Percentiles rank a stretch among this genome's conserved stretches.
These are phyloP conservation scores for Colletotrichum sp. DNA, from an alignment of 2,329 filamentous ascomycete genomes.

Conservation along the genomic window DNA sequence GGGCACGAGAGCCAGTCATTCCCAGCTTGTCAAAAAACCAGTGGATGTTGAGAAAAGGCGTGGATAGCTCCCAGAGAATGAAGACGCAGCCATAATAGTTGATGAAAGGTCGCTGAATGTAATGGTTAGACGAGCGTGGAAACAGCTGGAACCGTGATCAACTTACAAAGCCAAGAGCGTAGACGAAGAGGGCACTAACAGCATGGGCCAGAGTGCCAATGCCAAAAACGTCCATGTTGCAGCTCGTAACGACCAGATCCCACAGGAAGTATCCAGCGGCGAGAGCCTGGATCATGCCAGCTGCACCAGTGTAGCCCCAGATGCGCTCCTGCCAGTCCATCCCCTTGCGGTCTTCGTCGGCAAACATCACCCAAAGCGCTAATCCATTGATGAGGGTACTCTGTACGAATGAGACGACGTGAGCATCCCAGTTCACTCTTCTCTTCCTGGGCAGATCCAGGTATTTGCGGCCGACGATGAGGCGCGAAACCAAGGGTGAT, in stretches of 20 bases:
- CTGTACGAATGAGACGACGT: slow-evolving; percentile 85
- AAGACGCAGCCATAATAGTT: slow-evolving; percentile 84
- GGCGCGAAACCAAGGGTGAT: slow-evolving; percentile 69
- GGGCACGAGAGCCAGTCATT: slow-evolving; percentile 75
- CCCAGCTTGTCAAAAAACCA: slow-evolving; percentile 91
- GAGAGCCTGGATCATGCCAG: slow-evolving; percentile 76
- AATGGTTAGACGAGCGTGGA: slow-evolving; percentile 18
- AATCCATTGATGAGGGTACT: slow-evolving; percentile 73
- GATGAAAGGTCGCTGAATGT: slow-evolving; percentile 74
- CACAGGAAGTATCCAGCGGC: slow-evolving; percentile 85
- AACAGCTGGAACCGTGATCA: not conserved
- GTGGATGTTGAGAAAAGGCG: slow-evolving; percentile 85
- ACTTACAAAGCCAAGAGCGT: slow-evolving; percentile 80
- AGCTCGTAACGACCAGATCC: slow-evolving; percentile 75
- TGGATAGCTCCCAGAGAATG: slow-evolving; percentile 87
- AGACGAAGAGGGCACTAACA: slow-evolving; percentile 74
- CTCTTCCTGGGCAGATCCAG: slow-evolving; percentile 66
- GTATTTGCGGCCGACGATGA: slow-evolving; percentile 70
- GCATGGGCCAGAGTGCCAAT: slow-evolving; percentile 81
- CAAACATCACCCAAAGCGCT: slow-evolving; percentile 75
- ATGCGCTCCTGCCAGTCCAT: slow-evolving; percentile 74
- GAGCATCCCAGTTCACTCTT: slow-evolving; percentile 81
- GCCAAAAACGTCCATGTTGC: slow-evolving; percentile 75
- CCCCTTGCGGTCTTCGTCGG: slow-evolving; percentile 68
- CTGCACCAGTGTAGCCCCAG: slow-evolving; percentile 78